These are phyloP conservation scores for Apiospora koreana DNA, from an alignment of 2,329 filamentous ascomycete species.

Conservation along the genomic window DNA sequence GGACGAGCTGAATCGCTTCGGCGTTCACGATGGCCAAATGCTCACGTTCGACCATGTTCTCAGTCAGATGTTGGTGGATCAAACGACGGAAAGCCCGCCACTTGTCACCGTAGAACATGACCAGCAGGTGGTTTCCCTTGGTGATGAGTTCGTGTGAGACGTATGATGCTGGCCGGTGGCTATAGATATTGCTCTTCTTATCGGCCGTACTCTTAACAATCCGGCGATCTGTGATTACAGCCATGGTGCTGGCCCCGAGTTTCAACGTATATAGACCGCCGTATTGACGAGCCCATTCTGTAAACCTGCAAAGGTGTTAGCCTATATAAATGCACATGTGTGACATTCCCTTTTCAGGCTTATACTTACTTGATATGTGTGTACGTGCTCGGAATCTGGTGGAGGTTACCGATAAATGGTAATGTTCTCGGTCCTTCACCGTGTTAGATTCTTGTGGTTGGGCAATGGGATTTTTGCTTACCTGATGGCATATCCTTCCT, in stretches of 20 bases:
- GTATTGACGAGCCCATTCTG: constrained; percentile 39
- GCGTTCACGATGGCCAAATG: constrained; percentile 46
- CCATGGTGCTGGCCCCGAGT: constrained; percentile 33
- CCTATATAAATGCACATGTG: neutral
- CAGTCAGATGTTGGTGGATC: constrained; percentile 46
- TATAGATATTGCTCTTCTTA: constrained; percentile 45
- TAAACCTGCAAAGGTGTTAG: constrained; percentile 34
- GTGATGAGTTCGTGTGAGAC: constrained; percentile 44
- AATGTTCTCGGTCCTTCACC: constrained; percentile 15
- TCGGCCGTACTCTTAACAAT: constrained; percentile 33
- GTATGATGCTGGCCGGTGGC: constrained; percentile 41
- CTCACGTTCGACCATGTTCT: constrained; percentile 42
- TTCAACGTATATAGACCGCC: constrained; percentile 19
- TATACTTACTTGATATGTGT: constrained; percentile 15
- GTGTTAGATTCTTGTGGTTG: neutral
- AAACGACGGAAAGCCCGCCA: constrained; percentile 50
- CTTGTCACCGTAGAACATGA: constrained; percentile 46
- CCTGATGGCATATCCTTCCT: constrained; percentile 18
- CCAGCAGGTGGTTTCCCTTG: constrained; percentile 41
- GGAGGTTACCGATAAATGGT: constrained; percentile 19
- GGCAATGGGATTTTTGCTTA: neutral
- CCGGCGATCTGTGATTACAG: constrained; percentile 24
- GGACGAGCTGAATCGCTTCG: constrained; percentile 48
- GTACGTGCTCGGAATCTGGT: constrained; percentile 16
- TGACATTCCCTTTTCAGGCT: neutral